These are phyloP conservation scores for Colletotrichum coccodes DNA, from an alignment of 2,329 filamentous ascomycete genomes.

Conservation along the genomic window DNA sequence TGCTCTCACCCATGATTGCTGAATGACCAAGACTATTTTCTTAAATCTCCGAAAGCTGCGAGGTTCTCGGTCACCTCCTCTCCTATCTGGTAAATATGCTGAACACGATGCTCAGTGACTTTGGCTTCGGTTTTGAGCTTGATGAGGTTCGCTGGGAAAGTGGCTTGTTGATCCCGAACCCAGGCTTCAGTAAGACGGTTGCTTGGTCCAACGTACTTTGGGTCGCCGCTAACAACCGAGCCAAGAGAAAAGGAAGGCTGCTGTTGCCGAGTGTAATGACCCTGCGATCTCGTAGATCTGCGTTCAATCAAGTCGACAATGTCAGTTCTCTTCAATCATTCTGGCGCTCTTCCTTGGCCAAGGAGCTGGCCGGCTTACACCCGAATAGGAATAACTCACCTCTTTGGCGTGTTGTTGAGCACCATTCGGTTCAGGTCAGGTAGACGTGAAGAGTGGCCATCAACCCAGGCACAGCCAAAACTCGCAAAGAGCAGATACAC, in stretches of 20 bases:
- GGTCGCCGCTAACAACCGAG: slow-evolving; percentile 26
- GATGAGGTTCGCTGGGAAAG: slow-evolving; percentile 26
- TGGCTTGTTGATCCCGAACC: slow-evolving; percentile 29
- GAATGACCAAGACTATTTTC: neutral
- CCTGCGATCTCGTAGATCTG: slow-evolving; percentile 33
- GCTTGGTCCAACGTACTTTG: slow-evolving; percentile 20
- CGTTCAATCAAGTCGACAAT: neutral
- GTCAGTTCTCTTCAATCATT: neutral
- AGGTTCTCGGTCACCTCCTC: slow-evolving; percentile 25
- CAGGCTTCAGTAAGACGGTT: slow-evolving; percentile 30
- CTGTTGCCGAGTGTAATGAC: slow-evolving; percentile 30
- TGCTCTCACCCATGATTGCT: slow-evolving; percentile 29
- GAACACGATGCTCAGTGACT: slow-evolving; percentile 18
- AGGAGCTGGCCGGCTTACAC: neutral
- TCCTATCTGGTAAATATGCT: slow-evolving; percentile 24
- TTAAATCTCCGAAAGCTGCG: slow-evolving; percentile 13
- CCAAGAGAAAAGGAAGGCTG: slow-evolving; percentile 27
- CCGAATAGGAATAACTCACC: slow-evolving; percentile 24
- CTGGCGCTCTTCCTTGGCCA: neutral
- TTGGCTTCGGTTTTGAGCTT: slow-evolving; percentile 26
- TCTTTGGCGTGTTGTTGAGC: slow-evolving; percentile 34
- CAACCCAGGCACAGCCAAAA: slow-evolving; percentile 20
- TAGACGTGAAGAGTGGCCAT: slow-evolving; percentile 29
- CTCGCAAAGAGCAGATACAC: neutral
- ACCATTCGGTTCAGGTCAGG: slow-evolving; percentile 33